Percentiles rank a stretch among this genome's conserved stretches.
Conservation (phyloP, 2,329 filamentous ascomycete species). For the Piedraia hortae region DNA sequence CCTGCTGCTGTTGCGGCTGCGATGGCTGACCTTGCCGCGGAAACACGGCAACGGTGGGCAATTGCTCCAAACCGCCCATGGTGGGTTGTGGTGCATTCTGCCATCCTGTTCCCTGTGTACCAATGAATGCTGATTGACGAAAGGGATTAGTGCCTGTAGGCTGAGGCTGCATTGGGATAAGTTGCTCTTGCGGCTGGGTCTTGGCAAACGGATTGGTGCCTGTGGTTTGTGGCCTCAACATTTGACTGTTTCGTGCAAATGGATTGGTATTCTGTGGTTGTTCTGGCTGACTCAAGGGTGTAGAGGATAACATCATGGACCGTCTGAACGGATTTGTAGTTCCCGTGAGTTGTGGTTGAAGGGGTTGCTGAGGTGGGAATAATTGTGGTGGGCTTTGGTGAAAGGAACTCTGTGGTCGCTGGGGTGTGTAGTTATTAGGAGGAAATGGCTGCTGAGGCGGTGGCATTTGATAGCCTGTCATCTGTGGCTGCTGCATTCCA, state of each 20-base stretch:
- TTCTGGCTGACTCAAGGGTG: conserved; percentile 4
- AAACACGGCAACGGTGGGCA: conserved; percentile 62
- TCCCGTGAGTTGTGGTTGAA: conserved; percentile 22
- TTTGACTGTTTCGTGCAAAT: conserved; percentile 30
- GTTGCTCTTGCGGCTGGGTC: conserved; percentile 14
- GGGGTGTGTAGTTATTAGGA: conserved; percentile 29
- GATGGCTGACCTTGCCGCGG: conserved; percentile 36
- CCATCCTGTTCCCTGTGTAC: conserved; percentile 70
- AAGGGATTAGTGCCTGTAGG: conserved; percentile 88
- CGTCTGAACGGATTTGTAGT: conserved; percentile 82
- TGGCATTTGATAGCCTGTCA: conserved; percentile 17
- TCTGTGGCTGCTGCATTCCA: conserved; percentile 5
- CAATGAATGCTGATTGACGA: conserved; percentile 69
- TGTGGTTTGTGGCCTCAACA: conserved; percentile 29
- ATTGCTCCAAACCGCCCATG: conserved; percentile 48
- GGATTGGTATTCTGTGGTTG: conserved; percentile 17
- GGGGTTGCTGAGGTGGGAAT: conserved; percentile 13
- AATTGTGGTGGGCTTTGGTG: conserved; percentile 15
- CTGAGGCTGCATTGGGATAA: conserved; percentile 34
- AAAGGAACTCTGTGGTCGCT: conserved; percentile 55
- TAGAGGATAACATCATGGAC: conserved; percentile 40
- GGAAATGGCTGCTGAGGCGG: conserved; percentile 18
- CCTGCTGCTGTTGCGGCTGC: conserved; percentile 5
- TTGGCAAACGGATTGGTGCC: conserved; percentile 47
- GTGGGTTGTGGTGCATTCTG: conserved; percentile 48